A percentile compares a stretch with the other conserved stretches of the same genome.
These are phyloP conservation scores for Stagonosporopsis vannaccii DNA, from an alignment of 2,329 filamentous ascomycete genomes.

Conservation along the genomic window DNA sequence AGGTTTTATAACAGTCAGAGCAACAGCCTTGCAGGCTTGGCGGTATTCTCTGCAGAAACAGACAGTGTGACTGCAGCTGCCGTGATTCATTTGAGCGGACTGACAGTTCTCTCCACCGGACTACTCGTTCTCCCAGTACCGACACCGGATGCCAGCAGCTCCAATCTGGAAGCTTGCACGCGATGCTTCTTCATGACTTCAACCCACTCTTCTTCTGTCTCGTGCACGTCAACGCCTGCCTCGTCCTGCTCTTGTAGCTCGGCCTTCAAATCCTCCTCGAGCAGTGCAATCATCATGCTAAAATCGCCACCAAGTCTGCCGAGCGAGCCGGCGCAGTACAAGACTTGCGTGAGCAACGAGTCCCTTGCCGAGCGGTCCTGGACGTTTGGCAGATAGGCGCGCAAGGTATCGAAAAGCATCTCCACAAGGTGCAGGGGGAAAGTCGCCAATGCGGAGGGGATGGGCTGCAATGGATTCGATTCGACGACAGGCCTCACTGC, in stretches of 20 bases:
- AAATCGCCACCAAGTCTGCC: conserved; percentile 93
- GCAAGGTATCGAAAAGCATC: conserved; percentile 79
- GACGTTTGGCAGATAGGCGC: conserved; percentile 79
- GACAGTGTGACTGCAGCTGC: neutral
- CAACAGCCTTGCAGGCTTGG: neutral
- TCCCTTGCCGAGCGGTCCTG: conserved; percentile 81
- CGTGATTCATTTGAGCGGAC: conserved; percentile 15
- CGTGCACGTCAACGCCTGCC: conserved; percentile 50
- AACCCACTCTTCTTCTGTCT: conserved; percentile 74
- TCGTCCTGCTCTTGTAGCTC: conserved; percentile 50
- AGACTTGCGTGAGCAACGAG: conserved; percentile 86
- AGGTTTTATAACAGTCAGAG: no score
- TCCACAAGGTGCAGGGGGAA: conserved; percentile 86
- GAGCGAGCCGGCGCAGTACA: conserved; percentile 92
- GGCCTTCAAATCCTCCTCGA: conserved; percentile 55
- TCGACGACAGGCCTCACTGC: conserved; percentile 30
- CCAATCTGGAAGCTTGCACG: conserved; percentile 79
- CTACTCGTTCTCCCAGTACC: conserved; percentile 41
- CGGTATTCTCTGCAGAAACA: neutral
- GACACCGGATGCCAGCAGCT: conserved; percentile 59
- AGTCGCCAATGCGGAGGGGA: conserved; percentile 80
- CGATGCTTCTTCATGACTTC: conserved; percentile 89
- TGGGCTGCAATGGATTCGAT: conserved; percentile 55
- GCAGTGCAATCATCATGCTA: conserved; percentile 78
- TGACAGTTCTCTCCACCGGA: conserved; percentile 20